phyloP scores from a whole-genome alignment of 768 basidiomycete genomes.

The Tricholomella constricta region DNA sequence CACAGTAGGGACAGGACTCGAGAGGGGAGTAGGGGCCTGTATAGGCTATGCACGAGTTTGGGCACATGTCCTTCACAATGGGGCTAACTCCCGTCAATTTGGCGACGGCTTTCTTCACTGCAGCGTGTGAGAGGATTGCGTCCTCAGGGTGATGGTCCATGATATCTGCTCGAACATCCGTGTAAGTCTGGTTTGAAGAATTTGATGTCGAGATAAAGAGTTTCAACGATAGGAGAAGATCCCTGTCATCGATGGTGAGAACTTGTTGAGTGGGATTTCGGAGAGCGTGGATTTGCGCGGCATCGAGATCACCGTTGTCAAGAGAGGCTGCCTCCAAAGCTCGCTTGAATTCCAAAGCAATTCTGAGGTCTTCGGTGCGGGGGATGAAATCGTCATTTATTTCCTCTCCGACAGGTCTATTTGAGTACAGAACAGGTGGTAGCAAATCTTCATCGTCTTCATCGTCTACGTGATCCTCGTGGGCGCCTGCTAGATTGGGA shows the following conservation, averaged over 20 bases:
- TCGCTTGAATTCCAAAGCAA: too few species aligned
- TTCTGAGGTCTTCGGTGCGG: constrained; percentile 1
- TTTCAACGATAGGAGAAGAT: constrained; percentile 3
- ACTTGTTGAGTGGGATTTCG: too few species aligned
- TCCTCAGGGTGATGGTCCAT: constrained; percentile 10
- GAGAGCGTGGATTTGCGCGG: too few species aligned
- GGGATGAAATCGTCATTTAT: neutral
- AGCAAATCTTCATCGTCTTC: neutral
- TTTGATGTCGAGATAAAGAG: constrained; percentile 5
- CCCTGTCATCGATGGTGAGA: too few species aligned
- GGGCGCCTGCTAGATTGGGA: neutral
- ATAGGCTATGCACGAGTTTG: constrained; percentile 24
- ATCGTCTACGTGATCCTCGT: neutral
- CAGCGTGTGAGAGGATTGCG: constrained; percentile 11
- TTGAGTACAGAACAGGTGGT: neutral
- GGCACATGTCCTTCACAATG: constrained; percentile 27
- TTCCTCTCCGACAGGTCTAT: neutral
- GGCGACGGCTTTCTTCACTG: constrained; percentile 8
- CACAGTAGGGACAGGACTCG: constrained; percentile 25
- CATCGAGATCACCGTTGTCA: too few species aligned
- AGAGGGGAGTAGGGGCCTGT: constrained; percentile 20
- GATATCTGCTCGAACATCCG: constrained; percentile 10
- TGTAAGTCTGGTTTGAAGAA: constrained; percentile 9
- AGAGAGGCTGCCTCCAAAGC: too few species aligned
- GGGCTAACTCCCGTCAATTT: constrained; percentile 20